phyloP scores from a whole-genome alignment of 345 rosid genomes.

The Lepidium aucheri region DNA sequence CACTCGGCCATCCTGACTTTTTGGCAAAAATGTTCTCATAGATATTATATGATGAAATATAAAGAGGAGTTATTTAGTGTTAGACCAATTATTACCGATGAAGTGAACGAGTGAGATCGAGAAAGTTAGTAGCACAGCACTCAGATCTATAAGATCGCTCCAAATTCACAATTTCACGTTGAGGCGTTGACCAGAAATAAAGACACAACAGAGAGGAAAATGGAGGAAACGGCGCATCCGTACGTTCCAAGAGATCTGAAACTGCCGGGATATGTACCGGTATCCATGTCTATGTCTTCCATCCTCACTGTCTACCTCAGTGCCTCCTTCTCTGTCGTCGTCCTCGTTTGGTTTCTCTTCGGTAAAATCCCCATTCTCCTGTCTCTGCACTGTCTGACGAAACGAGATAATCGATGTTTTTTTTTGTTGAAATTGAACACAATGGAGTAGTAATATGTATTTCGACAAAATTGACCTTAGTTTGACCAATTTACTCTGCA shows the following conservation, averaged over 20 bases:
- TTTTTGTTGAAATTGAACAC: not conserved
- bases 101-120: not conserved
- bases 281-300: slow-evolving; percentile 45
- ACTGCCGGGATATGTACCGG: slow-evolving; percentile 57
- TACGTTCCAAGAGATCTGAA: slow-evolving; percentile 74
- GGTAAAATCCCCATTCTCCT: slow-evolving; percentile 34
- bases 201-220: not conserved
- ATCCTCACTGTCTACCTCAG: slow-evolving; percentile 43
- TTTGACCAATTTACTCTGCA: not conserved
- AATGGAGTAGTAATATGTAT: not conserved
- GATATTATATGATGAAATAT: no score
- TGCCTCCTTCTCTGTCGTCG: slow-evolving; percentile 49
- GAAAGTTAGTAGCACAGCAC: no score
- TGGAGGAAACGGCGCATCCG: slow-evolving; percentile 45
- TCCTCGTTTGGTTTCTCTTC: slow-evolving; percentile 57
- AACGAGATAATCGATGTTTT: not conserved
- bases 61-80: no score
- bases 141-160: not conserved
- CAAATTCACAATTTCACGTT: not conserved
- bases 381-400: not conserved
- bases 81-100: not conserved
- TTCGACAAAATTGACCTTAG: not conserved
- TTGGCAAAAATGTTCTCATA: rapidly evolving
- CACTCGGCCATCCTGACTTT: slow-evolving; percentile 78
- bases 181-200: not conserved